Percentiles rank a stretch among this genome's conserved stretches.
These are phyloP conservation scores for Bisporella sp. DNA, from an alignment of 2,329 filamentous ascomycete species.

Conservation along the genomic window DNA sequence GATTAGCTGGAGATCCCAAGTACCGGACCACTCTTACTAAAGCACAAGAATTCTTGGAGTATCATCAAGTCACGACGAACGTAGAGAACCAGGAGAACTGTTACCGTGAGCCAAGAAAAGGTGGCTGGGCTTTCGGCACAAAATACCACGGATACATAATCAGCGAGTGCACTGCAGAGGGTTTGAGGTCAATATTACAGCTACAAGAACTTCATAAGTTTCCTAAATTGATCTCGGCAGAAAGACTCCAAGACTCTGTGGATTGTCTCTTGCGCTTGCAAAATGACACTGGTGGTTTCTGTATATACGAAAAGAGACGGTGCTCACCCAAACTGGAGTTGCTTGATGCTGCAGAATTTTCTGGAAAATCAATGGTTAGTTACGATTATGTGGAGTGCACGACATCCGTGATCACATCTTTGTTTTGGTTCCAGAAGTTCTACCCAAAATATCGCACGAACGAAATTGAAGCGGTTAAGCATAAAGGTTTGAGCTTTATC, in stretches of 20 bases:
- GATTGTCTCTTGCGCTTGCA: neutral
- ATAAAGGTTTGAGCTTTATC: neutral
- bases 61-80: neutral
- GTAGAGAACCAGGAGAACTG: neutral
- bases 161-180: neutral
- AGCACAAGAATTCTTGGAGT: neutral
- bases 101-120: slow-evolving; percentile 2
- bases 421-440: neutral
- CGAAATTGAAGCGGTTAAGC: neutral
- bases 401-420: neutral
- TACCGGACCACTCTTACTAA: neutral
- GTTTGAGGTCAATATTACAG: neutral
- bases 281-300: neutral
- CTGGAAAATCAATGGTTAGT: neutral
- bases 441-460: neutral
- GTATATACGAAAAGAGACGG: neutral
- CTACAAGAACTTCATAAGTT: neutral
- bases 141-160: slow-evolving; percentile 1
- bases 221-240: neutral
- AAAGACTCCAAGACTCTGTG: slow-evolving; percentile 1
- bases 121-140: neutral
- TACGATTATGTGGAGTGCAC: neutral
- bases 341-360: neutral
- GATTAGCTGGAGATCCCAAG: neutral
- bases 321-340: neutral